Evolutionary conservation across 805 yeast genomes (phyloP).

Genomic region (Starmerella kuoi): DNA sequence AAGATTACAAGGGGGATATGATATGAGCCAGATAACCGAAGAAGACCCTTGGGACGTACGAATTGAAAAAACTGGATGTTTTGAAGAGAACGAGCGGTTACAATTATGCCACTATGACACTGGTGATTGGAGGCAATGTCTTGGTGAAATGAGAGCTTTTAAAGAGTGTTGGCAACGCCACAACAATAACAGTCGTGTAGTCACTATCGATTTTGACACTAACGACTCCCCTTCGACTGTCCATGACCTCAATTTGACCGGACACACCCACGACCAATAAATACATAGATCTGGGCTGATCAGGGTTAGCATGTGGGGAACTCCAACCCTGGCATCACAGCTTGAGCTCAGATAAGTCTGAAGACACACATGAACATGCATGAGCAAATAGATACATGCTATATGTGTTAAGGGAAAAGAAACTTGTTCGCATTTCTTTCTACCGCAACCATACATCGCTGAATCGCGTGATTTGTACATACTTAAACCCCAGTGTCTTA

Average conservation of each 20-base stretch:
- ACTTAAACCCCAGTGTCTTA: background rate
- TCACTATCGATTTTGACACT: slow-evolving; percentile 11
- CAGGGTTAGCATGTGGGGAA: background rate
- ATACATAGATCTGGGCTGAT: background rate
- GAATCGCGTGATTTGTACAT: background rate
- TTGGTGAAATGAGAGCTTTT: slow-evolving; percentile 50
- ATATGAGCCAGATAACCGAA: too few species aligned
- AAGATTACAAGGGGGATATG: too few species aligned
- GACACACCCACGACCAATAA: slow-evolving; percentile 2
- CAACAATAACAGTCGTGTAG: slow-evolving; percentile 41
- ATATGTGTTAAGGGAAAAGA: too few species aligned
- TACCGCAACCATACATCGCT: too few species aligned
- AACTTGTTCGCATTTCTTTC: too few species aligned
- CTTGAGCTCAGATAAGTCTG: too few species aligned
- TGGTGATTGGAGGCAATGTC: slow-evolving; percentile 68
- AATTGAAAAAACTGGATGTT: slow-evolving; percentile 64
- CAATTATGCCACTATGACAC: slow-evolving; percentile 73
- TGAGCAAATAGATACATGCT: too few species aligned
- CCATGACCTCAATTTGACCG: slow-evolving; percentile 16
- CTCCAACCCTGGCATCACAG: background rate
- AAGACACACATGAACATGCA: too few species aligned
- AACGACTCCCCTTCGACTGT: background rate
- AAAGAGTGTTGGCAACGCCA: slow-evolving; percentile 50
- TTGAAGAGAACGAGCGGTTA: slow-evolving; percentile 54
- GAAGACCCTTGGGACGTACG: slow-evolving; percentile 45